Evolutionary conservation across 2,329 filamentous ascomycete genomes (phyloP).

Genomic region (Pseudogymnoascus sp.): DNA sequence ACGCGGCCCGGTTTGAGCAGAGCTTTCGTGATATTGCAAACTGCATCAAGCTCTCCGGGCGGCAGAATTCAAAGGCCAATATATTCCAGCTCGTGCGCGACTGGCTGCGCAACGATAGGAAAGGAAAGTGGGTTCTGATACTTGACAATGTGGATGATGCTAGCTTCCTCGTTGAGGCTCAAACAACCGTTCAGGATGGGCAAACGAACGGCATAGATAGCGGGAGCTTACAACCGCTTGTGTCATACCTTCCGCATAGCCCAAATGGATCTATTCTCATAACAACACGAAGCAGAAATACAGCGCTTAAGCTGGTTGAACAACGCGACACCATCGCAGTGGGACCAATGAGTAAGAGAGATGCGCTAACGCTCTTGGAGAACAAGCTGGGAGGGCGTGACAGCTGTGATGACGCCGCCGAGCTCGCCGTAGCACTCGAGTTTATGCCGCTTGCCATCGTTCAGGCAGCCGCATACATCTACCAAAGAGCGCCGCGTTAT

Average conservation of each 20-base stretch:
- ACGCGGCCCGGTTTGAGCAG: constrained; percentile 28
- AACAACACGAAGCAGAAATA: constrained; percentile 20
- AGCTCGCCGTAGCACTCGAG: constrained; percentile 20
- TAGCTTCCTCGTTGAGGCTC: constrained; percentile 17
- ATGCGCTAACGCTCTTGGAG: constrained; percentile 27
- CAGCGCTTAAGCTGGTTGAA: constrained; percentile 18
- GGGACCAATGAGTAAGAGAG: constrained; percentile 22
- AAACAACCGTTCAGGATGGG: constrained; percentile 10
- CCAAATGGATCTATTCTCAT: constrained; percentile 19
- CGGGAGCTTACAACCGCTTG: constrained; percentile 12
- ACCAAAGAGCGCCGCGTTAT: constrained; percentile 20
- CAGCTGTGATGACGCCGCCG: constrained; percentile 10
- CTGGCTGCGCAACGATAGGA: constrained; percentile 22
- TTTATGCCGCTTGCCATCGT: constrained; percentile 25
- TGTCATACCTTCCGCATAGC: constrained; percentile 18
- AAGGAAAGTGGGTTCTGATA: constrained; percentile 28
- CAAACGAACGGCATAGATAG: constrained; percentile 11
- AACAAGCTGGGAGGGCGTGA: constrained; percentile 19
- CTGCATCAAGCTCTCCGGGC: constrained; percentile 23
- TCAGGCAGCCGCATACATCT: constrained; percentile 24
- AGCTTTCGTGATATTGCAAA: constrained; percentile 30
- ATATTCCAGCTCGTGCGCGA: constrained; percentile 27
- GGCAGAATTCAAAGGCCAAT: constrained; percentile 26
- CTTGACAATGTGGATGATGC: constrained; percentile 32
- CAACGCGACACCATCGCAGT: constrained; percentile 20